A percentile compares a stretch with the other conserved stretches of the same genome.
phyloP scores from a whole-genome alignment of 768 basidiomycete genomes.

The Hemileccinum rubropunctum region DNA sequence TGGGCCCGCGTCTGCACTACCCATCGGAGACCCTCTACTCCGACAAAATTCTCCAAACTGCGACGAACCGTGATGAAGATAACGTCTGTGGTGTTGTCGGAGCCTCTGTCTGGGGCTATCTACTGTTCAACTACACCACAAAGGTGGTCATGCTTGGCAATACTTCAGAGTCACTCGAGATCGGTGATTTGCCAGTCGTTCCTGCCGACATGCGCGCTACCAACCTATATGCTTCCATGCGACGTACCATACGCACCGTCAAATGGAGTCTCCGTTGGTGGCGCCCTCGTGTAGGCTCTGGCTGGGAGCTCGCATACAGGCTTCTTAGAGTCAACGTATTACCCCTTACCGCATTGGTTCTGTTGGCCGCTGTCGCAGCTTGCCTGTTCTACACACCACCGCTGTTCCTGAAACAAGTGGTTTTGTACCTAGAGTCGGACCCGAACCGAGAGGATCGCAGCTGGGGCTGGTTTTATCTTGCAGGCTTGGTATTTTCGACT shows the following conservation, averaged over 20 bases:
- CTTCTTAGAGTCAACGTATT: slow-evolving; percentile 55
- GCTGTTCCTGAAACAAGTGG: slow-evolving; percentile 57
- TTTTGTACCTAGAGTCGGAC: slow-evolving; percentile 66
- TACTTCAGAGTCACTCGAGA: slow-evolving; percentile 69
- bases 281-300: slow-evolving; percentile 58
- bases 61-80: slow-evolving; percentile 60
- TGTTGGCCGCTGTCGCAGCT: slow-evolving; percentile 56
- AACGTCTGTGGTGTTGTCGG: slow-evolving; percentile 70
- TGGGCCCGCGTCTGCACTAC: slow-evolving; percentile 74
- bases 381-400: slow-evolving; percentile 63
- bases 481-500: slow-evolving; percentile 47
- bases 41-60: slow-evolving; percentile 57
- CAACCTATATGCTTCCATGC: slow-evolving; percentile 64
- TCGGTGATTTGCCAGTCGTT: slow-evolving; percentile 84
- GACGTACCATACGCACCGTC: slow-evolving; percentile 47
- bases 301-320: slow-evolving; percentile 61
- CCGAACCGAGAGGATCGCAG: slow-evolving; percentile 48
- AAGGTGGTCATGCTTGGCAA: slow-evolving; percentile 85
- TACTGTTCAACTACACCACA: slow-evolving; percentile 88
- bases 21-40: slow-evolving; percentile 74
- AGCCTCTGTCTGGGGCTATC: slow-evolving; percentile 39
- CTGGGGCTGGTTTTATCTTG: slow-evolving; percentile 76
- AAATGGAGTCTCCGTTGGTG: slow-evolving; percentile 53
- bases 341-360: slow-evolving; percentile 40
- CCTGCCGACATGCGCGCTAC: slow-evolving; percentile 69